phyloP scores from a whole-genome alignment of 345 rosid genomes.

The Capsella bursapastoris region DNA sequence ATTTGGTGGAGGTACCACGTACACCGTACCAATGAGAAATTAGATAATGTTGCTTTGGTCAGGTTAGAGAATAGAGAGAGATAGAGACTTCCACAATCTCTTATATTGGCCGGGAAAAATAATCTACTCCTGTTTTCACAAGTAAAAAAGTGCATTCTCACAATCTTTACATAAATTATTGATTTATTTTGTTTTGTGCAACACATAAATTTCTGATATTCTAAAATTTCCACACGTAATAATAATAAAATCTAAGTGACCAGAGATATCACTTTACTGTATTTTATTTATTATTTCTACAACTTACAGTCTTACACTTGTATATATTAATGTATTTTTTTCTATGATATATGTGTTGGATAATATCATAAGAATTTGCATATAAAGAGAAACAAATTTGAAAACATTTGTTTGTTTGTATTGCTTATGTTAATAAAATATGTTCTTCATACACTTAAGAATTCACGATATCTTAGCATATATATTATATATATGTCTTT shows the following conservation, averaged over 20 bases:
- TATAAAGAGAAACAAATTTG: not conserved
- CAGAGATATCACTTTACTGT: not conserved
- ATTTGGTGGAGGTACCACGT: conserved; percentile 37
- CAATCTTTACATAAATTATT: not conserved
- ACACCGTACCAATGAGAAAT: conserved; percentile 20
- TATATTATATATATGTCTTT: not conserved
- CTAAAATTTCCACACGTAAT: not conserved
- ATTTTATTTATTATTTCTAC: not conserved
- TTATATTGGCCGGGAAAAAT: not conserved
- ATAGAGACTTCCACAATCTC: not conserved
- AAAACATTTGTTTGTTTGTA: not conserved
- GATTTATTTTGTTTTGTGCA: no score
- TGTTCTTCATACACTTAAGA: not conserved
- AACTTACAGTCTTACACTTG: not conserved
- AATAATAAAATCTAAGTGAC: not conserved
- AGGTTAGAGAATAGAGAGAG: conserved; percentile 1
- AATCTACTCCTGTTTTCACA: not conserved
- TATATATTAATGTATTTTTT: not conserved
- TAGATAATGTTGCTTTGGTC: conserved; percentile 1
- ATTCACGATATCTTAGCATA: not conserved
- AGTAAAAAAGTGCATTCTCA: not conserved
- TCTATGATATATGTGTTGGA: not conserved
- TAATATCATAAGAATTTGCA: not conserved
- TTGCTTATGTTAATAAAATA: not conserved
- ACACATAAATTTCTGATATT: not conserved